Conservation (phyloP, 139 green algal species). For the Chlamydomonas asymmetrica region DNA sequence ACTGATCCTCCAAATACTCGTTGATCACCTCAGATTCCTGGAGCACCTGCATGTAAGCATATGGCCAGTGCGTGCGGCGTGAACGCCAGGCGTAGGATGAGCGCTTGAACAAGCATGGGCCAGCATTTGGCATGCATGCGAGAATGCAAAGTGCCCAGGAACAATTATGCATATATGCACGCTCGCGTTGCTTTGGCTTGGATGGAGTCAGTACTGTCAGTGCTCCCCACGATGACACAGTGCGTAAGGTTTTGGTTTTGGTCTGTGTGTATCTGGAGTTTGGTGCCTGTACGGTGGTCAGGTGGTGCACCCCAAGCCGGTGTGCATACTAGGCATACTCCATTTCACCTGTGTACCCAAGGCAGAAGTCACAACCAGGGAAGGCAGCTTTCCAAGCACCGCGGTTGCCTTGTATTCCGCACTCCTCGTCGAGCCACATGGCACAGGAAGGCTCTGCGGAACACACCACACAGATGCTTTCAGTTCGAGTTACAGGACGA, state of each 20-base stretch:
- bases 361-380: slow-evolving; percentile 1
- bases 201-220: no score
- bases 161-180: background rate
- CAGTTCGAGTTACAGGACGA: no score
- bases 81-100: background rate
- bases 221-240: background rate
- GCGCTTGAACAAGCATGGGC: background rate
- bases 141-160: background rate
- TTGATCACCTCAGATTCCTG: slow-evolving; percentile 41
- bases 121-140: background rate
- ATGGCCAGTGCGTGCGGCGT: no score
- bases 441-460: background rate
- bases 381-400: slow-evolving; percentile 33
- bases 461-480: no score
- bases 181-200: background rate
- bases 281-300: background rate
- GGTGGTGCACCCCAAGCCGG: background rate
- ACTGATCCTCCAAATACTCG: slow-evolving; percentile 36
- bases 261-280: background rate
- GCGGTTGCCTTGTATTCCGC: background rate
- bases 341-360: background rate
- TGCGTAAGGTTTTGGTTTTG: no score
- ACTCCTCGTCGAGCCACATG: background rate
- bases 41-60: background rate
- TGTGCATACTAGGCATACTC: background rate